Conservation (phyloP, 169 alveolate species). For the Plasmodium blacklocki region DNA sequence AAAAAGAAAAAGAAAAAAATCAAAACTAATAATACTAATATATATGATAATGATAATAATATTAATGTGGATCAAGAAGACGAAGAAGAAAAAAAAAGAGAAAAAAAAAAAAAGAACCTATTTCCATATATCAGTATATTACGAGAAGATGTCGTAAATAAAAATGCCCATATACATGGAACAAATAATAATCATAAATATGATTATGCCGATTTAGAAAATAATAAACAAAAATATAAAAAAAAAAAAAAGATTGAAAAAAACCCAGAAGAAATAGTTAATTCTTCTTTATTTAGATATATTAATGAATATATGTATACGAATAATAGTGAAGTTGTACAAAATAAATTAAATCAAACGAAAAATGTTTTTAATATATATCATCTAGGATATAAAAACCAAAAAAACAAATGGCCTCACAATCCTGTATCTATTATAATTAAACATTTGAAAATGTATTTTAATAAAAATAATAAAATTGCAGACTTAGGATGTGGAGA, state of each 20-base stretch:
- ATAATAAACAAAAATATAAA: conserved; percentile 58
- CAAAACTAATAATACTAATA: not conserved
- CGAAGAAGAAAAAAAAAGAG: not conserved
- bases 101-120: not conserved
- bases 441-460: conserved; percentile 53
- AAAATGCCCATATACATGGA: not conserved
- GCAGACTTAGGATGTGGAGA: conserved; percentile 89
- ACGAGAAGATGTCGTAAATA: not conserved
- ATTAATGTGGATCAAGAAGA: not conserved
- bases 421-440: conserved; percentile 80
- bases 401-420: conserved; percentile 82
- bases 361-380: conserved; percentile 71
- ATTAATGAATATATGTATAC: conserved; percentile 71
- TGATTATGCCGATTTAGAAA: conserved; percentile 15
- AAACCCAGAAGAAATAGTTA: conserved; percentile 59
- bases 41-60: not conserved
- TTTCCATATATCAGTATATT: not conserved
- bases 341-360: conserved; percentile 52
- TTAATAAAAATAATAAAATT: conserved; percentile 52
- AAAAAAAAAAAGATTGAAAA: conserved; percentile 36
- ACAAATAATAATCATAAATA: not conserved
- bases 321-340: conserved; percentile 27
- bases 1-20: not conserved
- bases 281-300: conserved; percentile 52
- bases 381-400: conserved; percentile 82